A percentile compares a stretch with the other conserved stretches of the same genome.
phyloP scores from a whole-genome alignment of 331 rosid species.

The Quercus tomentella region DNA sequence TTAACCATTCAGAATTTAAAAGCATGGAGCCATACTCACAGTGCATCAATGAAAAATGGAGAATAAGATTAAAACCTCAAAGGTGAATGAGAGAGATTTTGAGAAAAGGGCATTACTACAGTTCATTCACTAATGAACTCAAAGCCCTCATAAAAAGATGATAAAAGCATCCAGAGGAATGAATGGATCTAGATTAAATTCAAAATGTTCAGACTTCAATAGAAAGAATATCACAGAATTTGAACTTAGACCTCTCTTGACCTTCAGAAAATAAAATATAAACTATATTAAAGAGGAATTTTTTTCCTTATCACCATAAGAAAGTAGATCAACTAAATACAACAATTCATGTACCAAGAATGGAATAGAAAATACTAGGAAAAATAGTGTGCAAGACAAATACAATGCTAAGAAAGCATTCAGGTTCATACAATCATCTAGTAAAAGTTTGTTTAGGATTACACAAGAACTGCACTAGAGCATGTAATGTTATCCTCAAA shows the following conservation, averaged over 20 bases:
- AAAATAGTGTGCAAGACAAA: neutral
- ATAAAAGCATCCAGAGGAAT: neutral
- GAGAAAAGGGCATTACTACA: neutral
- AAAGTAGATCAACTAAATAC: neutral
- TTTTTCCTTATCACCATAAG: neutral
- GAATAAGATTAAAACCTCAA: neutral
- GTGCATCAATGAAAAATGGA: neutral
- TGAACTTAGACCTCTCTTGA: neutral
- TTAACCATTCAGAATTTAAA: neutral
- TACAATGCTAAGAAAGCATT: neutral
- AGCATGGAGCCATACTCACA: neutral
- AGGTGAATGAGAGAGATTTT: neutral
- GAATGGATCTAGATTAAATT: neutral
- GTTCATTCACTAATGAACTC: neutral
- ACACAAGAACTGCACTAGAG: constrained; percentile 3
- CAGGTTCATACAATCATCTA: neutral
- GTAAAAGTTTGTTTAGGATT: neutral
- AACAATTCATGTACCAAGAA: neutral
- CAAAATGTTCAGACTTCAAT: neutral
- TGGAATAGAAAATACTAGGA: neutral
- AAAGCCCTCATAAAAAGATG: neutral
- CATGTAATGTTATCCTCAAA: constrained; percentile 4
- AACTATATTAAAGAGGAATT: neutral
- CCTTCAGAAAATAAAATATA: neutral
- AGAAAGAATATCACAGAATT: neutral